Base-by-base conservation (phyloP, 164 flowering plant genomes). In the Vitis amurensis region DNA sequence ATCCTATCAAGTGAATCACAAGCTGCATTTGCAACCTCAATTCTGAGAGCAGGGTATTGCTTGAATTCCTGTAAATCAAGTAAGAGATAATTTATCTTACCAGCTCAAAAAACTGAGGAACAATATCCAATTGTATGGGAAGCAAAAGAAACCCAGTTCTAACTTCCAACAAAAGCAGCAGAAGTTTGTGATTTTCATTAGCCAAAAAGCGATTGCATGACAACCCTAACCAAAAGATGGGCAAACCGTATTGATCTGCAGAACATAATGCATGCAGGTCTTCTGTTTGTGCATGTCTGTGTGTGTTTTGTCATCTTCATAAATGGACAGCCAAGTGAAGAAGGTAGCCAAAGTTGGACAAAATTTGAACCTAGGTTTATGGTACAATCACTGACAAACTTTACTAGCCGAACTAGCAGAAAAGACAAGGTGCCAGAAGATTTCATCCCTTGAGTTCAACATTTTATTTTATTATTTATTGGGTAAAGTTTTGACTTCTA, bases 21-120 rank as follows among this genome's bases (percentile, higher is more conserved):
- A 37, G 97, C 97, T 17, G 98, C 98, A 77, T 84, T 86, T 30
- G 71, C 67, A 49, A 94, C 91, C 84, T 92, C 98, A 10, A 79
- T 86, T 76, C 86, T 69, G 3, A 86, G 84, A 47, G 85, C 78
- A 29, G 92, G 90, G 63, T 89, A 94, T 73, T 92, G 97, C 81
- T 82, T 92, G 63, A 94, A 77, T 78, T 94, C 97, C 98, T 94
- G 88, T 27, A 63, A 53, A 52, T 30, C 19, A 44, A 15, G 17
- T 37, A 7, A 52, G 31, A 30, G 29, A 66, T 48, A 19, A 2
- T 37, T 37, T 37, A 37, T 6, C 44, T 37, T 37, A 37, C 44
- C 44, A 37, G 44, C 44, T 37, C 44, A 37, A 37, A 6, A 37
- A 4, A 37, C 44, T 37, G 44, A 74, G n/a, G 13, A 8, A 37